Conservation (phyloP, 352 stramenopile species). For the Hyaloperonospora brassicae region DNA sequence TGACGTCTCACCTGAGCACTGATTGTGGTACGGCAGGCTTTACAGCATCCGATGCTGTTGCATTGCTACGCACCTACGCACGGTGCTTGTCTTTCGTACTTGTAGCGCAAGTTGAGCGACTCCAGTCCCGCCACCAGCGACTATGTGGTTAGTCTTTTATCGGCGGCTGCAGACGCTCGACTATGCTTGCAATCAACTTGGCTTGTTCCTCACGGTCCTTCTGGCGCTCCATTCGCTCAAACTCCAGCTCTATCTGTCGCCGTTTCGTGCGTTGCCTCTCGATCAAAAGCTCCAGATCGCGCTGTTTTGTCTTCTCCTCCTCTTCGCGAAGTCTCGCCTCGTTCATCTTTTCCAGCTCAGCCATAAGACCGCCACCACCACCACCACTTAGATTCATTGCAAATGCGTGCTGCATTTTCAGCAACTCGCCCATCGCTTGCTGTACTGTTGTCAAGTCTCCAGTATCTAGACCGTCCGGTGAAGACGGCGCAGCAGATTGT, state of each 20-base stretch:
- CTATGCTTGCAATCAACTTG: constrained; percentile 21
- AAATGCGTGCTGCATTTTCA: constrained; percentile 20
- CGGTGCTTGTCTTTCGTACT: too few relatives aligned
- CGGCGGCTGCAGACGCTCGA: constrained; percentile 8
- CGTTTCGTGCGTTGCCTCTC: constrained; percentile 23
- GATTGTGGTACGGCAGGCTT: too few relatives aligned
- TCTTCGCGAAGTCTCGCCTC: constrained; percentile 20
- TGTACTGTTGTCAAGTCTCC: constrained; percentile 14
- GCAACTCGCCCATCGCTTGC: constrained; percentile 16
- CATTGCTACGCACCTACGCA: too few relatives aligned
- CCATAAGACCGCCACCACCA: background rate
- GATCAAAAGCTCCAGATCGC: constrained; percentile 22
- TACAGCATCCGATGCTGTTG: too few relatives aligned
- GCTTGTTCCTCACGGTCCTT: constrained; percentile 26
- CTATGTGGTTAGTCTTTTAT: too few relatives aligned
- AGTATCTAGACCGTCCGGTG: constrained; percentile 1
- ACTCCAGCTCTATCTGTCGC: constrained; percentile 21
- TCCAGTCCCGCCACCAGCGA: too few relatives aligned
- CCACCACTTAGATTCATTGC: constrained; percentile 6
- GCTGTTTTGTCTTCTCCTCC: constrained; percentile 25
- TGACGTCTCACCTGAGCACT: too few relatives aligned
- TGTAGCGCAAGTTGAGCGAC: too few relatives aligned
- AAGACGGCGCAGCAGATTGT: too few relatives aligned
- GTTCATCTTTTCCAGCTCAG: constrained; percentile 22
- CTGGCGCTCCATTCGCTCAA: constrained; percentile 22